phyloP scores from a whole-genome alignment of 345 rosid species.

The Erysimum cheiranthoides region DNA sequence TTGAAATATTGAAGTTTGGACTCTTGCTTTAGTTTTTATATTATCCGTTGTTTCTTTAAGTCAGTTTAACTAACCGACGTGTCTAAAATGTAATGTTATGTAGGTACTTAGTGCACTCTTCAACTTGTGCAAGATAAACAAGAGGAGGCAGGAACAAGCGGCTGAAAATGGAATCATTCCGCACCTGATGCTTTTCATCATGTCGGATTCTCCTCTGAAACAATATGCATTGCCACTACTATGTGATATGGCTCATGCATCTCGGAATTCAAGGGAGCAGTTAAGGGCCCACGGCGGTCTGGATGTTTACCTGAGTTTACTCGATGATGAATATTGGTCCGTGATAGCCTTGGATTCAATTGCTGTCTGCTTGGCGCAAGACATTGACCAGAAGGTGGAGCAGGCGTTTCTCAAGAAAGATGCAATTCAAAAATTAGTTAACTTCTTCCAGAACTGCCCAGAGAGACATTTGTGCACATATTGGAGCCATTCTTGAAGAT shows the following conservation, averaged over 20 bases:
- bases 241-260: slow-evolving; percentile 99
- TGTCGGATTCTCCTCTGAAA: slow-evolving; percentile 79
- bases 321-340: slow-evolving; percentile 88
- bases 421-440: slow-evolving; percentile 85
- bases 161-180: slow-evolving; percentile 99
- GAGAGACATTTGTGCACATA: slow-evolving; percentile 91
- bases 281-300: slow-evolving; percentile 96
- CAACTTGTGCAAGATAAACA: slow-evolving; percentile 98
- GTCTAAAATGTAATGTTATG: slow-evolving; percentile 34
- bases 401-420: slow-evolving; percentile 90
- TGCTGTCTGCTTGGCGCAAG: slow-evolving; percentile 97
- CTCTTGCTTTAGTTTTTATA: slow-evolving; percentile 17
- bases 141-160: slow-evolving; percentile 99
- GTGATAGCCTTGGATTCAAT: slow-evolving; percentile 94
- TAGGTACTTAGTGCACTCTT: slow-evolving; percentile 95
- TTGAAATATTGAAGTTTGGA: slow-evolving; percentile 13
- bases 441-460: slow-evolving; percentile 93
- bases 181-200: slow-evolving; percentile 86
- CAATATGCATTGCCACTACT: slow-evolving; percentile 86
- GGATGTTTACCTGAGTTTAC: slow-evolving; percentile 90
- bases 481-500: slow-evolving; percentile 98
- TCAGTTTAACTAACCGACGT: neutral
- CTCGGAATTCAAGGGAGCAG: slow-evolving; percentile 97
- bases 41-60: neutral
- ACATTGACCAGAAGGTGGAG: slow-evolving; percentile 95